Evolutionary conservation across 257 asterid genomes (phyloP).

Genomic region (Solanum habrochaites): DNA sequence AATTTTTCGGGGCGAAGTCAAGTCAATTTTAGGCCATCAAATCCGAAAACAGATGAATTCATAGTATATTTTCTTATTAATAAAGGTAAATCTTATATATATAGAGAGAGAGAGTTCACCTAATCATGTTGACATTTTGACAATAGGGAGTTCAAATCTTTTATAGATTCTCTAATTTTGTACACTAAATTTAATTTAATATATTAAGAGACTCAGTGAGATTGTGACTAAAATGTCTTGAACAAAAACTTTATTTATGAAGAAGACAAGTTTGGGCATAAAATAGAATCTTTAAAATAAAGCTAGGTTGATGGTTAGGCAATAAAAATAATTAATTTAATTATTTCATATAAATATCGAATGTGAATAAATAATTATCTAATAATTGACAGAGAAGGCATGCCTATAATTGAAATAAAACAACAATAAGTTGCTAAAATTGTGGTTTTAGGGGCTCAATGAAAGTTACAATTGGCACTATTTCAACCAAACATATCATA

Average conservation of each 20-base stretch:
- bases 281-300: not conserved
- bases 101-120: not conserved
- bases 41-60: not conserved
- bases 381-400: not conserved
- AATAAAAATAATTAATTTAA: not conserved
- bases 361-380: not conserved
- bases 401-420: not conserved
- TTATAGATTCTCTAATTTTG: not conserved
- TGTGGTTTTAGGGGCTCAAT: not conserved
- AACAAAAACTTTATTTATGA: not conserved
- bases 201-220: not conserved
- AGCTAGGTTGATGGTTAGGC: not conserved
- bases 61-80: not conserved
- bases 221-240: not conserved
- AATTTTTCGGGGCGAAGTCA: not conserved
- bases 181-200: not conserved
- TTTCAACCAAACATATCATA: not conserved
- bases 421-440: not conserved
- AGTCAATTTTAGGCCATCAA: too few relatives aligned
- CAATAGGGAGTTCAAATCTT: not conserved
- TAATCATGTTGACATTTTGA: not conserved
- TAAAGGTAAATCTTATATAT: not conserved
- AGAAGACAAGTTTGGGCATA: not conserved
- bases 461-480: not conserved
- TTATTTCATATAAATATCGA: not conserved